Evolutionary conservation across 441 rosid species (phyloP).

Genomic region (Mallotus japonicus): DNA sequence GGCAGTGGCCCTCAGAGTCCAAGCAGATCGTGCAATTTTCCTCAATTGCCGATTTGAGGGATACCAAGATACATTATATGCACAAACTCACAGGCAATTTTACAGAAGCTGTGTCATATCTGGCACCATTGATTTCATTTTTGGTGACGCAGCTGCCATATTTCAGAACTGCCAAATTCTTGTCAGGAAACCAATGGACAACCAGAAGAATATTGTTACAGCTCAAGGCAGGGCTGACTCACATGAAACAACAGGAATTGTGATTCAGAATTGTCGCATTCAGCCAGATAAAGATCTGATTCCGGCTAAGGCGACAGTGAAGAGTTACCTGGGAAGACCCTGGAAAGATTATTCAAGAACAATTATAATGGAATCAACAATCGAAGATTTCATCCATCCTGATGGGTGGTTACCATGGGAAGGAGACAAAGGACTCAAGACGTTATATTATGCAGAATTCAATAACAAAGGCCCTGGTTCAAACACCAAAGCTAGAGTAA

Average conservation of each 20-base stretch:
- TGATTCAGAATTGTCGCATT: constrained; percentile 56
- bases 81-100: constrained; percentile 64
- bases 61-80: constrained; percentile 65
- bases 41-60: constrained; percentile 71
- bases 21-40: constrained; percentile 56
- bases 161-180: constrained; percentile 65
- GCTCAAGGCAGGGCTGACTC: constrained; percentile 60
- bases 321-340: constrained; percentile 68
- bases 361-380: constrained; percentile 57
- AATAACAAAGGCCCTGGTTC: constrained; percentile 58
- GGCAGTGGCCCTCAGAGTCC: constrained; percentile 63
- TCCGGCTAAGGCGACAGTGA: constrained; percentile 35
- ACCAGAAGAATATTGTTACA: constrained; percentile 49
- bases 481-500: constrained; percentile 41
- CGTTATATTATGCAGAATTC: constrained; percentile 63
- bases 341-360: constrained; percentile 69
- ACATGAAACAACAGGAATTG: constrained; percentile 57
- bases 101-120: constrained; percentile 56
- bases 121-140: constrained; percentile 74
- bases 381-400: constrained; percentile 58
- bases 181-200: constrained; percentile 46
- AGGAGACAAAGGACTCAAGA: constrained; percentile 46
- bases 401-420: constrained; percentile 61
- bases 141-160: constrained; percentile 64
- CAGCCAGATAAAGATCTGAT: constrained; percentile 40